Base-by-base conservation (phyloP, 2,329 filamentous ascomycete genomes). In the Botrytis deweyae region DNA sequence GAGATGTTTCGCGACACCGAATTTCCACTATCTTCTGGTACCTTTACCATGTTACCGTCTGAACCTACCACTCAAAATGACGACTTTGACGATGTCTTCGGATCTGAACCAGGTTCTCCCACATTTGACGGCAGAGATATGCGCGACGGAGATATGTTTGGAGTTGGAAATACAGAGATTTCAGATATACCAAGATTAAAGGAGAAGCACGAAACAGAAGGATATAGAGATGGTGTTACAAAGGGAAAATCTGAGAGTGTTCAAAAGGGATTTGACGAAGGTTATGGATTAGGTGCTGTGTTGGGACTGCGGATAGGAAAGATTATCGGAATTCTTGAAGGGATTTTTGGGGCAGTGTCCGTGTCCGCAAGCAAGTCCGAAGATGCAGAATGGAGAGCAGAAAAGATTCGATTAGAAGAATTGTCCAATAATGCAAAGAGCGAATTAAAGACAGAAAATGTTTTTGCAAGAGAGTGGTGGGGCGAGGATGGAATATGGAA, bases 251-350 rank as follows among this genome's bases (percentile, higher is more conserved):
- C 88, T 40, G 84, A 87, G 66, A 92, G 90, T 79, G 89, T 98
- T 40, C 96, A 99, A 83, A 86, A 87, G 22, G 95, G 95, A 0
- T 98, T 99, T 80, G 96, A 99, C 81, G 93, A 95, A 76, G 95
- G 95, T 0, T 98, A 94, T 81, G 87, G 90, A 22, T 86, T 98
- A 0, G 96, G 96, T 20, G 95, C 94, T 0, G 90, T 91, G 70
- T 84, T 98, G 44, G 96, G 95, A 0, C 82, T 92, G 76, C 87
- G 87, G 42, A 91, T 90, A 0, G 96, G 96, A 0, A 90, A 89
- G 77, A 84, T 97, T 20, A 82, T 97, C 5, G 96, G 96, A 0
- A 84, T 93, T 6, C 80, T 98, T 9, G 93, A 97, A 79, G 94
- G 92, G 0, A 83, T 97, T 33, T 82, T 85, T 0, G 83, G 84